Evolutionary conservation across 176 grass and related monocot species (phyloP), one percentile per base, ranked within the genome.

Genomic region (Avena eriantha): DNA sequence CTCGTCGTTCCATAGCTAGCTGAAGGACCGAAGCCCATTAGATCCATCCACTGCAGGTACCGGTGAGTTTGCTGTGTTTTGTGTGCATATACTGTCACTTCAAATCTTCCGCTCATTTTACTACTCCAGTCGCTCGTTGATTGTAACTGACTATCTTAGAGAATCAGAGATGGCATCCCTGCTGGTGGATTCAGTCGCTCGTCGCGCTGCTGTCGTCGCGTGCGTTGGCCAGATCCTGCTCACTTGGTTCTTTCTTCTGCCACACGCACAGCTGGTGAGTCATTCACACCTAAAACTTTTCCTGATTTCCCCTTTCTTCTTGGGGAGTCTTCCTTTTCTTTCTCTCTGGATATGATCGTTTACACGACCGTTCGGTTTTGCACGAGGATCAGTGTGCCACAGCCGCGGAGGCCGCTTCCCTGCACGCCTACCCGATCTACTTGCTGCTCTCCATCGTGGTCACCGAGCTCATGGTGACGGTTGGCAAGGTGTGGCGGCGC

Each of bases 111-210:
- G n/a, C 58, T 61, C 10, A 61, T 63, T 63, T 26, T 10, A 2
- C 1, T 63, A 63, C n/a, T n/a, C n/a, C n/a, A n/a, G n/a, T n/a
- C n/a, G n/a, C n/a, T n/a, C n/a, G n/a, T n/a, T n/a, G 22, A 64
- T 64, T 64, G 10, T 29, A 29, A 29, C n/a, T 10, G 26, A n/a
- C 60, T 64, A 26, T 63, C n/a, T 11, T 63, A 26, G 57, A 60
- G 21, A 22, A 22, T 60, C n/a, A 23, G 57, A 60, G 21, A 60
- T 60, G 57, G 57, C n/a, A 10, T 23, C 57, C 21, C 57, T 60
- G 57, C 57, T 60, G 57, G 57, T 60, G 57, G 57, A 60, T 60
- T 60, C 57, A 60, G 57, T 11, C n/a, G 57, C 57, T 60, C 57
- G 57, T 60, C 57, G 57, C n/a, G 21, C 22, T 60, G 21, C n/a